phyloP scores from a whole-genome alignment of 441 rosid genomes.

The Cnidoscolus chayamansa region DNA sequence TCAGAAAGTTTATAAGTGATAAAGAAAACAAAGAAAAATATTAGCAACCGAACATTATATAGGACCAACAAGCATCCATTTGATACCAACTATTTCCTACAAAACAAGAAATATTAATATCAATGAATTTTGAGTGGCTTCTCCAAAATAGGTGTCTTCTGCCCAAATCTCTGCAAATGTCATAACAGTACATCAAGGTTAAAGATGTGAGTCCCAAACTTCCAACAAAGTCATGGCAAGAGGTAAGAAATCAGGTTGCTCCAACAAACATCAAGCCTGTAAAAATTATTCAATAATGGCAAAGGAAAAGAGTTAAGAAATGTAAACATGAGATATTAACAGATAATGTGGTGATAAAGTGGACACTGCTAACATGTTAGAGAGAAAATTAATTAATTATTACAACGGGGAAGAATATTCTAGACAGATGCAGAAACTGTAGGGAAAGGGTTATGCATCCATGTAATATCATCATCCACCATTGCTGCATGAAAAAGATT shows the following conservation, averaged over 20 bases:
- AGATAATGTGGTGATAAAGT: conserved; percentile 19
- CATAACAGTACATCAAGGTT: conserved; percentile 98
- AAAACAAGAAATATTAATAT: conserved; percentile 37
- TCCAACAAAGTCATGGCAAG: conserved; percentile 93
- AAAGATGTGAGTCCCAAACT: conserved; percentile 99
- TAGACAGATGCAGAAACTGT: conserved; percentile 11
- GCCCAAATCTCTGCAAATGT: conserved; percentile 85
- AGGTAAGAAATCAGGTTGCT: conserved; percentile 92
- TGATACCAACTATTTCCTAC: conserved; percentile 37
- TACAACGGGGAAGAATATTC: background rate
- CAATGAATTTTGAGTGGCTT: conserved; percentile 29
- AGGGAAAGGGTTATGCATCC: background rate
- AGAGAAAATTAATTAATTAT: background rate
- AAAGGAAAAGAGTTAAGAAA: conserved; percentile 51
- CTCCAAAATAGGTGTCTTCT: conserved; percentile 30
- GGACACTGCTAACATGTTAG: conserved; percentile 3
- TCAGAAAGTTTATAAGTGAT: conserved; percentile 28
- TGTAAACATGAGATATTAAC: conserved; percentile 27
- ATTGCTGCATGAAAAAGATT: conserved; percentile 9
- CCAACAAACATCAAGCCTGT: conserved; percentile 96
- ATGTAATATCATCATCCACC: conserved; percentile 16
- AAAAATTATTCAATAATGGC: conserved; percentile 51
- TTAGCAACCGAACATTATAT: conserved; percentile 36
- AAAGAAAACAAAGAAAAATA: conserved; percentile 16
- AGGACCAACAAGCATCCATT: conserved; percentile 31